Base-by-base conservation (phyloP, 768 basidiomycete species). In the Fistulinella prunicolor region DNA sequence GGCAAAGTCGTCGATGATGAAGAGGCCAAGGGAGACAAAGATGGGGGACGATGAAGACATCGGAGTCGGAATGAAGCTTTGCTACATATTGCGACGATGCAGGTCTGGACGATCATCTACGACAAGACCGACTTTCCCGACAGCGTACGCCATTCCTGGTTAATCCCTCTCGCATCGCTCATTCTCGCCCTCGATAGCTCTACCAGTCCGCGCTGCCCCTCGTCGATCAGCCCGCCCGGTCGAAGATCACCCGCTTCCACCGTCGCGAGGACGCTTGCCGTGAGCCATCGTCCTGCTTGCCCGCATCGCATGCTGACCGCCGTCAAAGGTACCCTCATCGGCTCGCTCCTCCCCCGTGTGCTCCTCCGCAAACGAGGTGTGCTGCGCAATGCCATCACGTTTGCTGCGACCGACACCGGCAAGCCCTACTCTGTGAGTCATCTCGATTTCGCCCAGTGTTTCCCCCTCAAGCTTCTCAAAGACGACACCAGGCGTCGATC, bases 11-110 rank as follows among this genome's bases (percentile, higher is more conserved):
- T 96, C 93, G 57, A 94, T 78, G 59, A 96, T 94, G 71, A 94
- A 94, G 80, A 93, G 82, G 7, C 92, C 93, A 22, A 93, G 72
- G n/a, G 84, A 81, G 17, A 79, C 80, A 39, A 90, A 83, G 34
- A 65, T 54, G 24, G 61, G 26, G 10, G 26, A 28, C 26, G 10
- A n/a, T 39, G 41, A 4, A 16, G 47, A 23, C 42, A 58, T 53
- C 43, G 57, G 59, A 66, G 61, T 63, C 50, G 36, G 28, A 56
- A 42, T 47, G 54, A 30, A 21, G 50, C 49, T 53, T 56, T 47
- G n/a, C n/a, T 34, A 6, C 5, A 4, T 39, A 55, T 38, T 35
- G 44, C 44, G 26, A 58, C 53, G 54, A 75, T 76, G 75, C 70
- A 76, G 38, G 71, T 76, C 36, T 72, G 73, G 69, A 67, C 66